phyloP scores from a whole-genome alignment of 768 basidiomycete species.

The Tricholoma saponaceum region DNA sequence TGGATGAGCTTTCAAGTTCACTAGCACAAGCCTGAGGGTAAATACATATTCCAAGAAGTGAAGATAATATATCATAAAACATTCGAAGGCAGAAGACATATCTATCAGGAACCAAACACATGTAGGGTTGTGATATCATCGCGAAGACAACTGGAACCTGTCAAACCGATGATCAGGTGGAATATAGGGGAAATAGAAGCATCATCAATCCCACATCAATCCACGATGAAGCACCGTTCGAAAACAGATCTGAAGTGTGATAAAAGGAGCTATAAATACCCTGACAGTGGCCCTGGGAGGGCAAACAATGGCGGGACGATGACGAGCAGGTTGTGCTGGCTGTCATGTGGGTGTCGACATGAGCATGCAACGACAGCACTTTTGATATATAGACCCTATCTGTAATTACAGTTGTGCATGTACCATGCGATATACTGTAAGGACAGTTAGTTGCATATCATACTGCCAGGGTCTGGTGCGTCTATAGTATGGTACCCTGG shows the following conservation, averaged over 20 bases:
- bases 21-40: neutral
- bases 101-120: neutral
- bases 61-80: neutral
- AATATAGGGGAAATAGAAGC: neutral
- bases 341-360: no score
- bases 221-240: neutral
- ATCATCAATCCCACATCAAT: neutral
- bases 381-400: no score
- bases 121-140: neutral
- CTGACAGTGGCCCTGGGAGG: no score
- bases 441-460: no score
- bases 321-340: no score
- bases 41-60: neutral
- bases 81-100: neutral
- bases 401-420: no score
- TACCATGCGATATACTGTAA: no score
- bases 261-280: neutral
- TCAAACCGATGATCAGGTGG: no score
- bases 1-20: neutral
- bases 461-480: no score
- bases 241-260: neutral
- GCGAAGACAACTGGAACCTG: neutral
- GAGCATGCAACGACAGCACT: no score
- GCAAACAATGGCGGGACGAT: no score
- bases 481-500: no score